A percentile compares a stretch with the other conserved stretches of the same genome.
Conservation (phyloP, 495 filamentous ascomycete genomes). For the Aspergillus ostianus region DNA sequence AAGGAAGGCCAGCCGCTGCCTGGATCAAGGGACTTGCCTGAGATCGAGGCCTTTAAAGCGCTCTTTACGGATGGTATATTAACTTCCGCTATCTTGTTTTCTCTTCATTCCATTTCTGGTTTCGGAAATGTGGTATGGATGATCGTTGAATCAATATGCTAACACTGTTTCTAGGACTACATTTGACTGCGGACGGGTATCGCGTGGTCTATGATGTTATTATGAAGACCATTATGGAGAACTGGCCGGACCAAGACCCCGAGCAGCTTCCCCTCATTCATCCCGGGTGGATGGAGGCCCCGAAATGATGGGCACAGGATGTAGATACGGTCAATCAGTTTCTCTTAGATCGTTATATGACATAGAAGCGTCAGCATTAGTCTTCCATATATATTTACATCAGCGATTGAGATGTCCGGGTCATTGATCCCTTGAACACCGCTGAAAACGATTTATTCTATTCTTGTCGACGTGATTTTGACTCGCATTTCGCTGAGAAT, state of each 20-base stretch:
- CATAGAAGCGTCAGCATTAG: not conserved
- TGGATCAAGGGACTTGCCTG: conserved; percentile 51
- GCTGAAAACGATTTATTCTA: no score
- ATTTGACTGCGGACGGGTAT: conserved; percentile 63
- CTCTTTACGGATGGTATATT: conserved; percentile 61
- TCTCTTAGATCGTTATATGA: not conserved
- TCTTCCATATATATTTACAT: not conserved
- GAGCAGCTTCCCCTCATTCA: conserved; percentile 50
- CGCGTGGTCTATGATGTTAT: conserved; percentile 55
- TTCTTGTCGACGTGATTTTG: no score
- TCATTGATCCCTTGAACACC: no score
- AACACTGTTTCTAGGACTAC: conserved; percentile 48
- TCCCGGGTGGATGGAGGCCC: conserved; percentile 52
- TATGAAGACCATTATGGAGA: conserved; percentile 48
- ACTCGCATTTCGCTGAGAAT: no score
- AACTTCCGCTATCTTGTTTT: conserved; percentile 7
- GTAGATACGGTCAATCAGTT: not conserved
- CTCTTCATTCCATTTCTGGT: conserved; percentile 3
- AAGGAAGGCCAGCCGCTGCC: conserved; percentile 51
- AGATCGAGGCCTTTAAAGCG: conserved; percentile 45
- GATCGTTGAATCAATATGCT: conserved; percentile 7
- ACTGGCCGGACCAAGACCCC: conserved; percentile 61
- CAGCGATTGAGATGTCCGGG: no score
- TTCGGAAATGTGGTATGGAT: not conserved
- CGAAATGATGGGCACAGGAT: conserved; percentile 24